Evolutionary conservation across 2,329 filamentous ascomycete species (phyloP).

Genomic region (Neonectria sp.): DNA sequence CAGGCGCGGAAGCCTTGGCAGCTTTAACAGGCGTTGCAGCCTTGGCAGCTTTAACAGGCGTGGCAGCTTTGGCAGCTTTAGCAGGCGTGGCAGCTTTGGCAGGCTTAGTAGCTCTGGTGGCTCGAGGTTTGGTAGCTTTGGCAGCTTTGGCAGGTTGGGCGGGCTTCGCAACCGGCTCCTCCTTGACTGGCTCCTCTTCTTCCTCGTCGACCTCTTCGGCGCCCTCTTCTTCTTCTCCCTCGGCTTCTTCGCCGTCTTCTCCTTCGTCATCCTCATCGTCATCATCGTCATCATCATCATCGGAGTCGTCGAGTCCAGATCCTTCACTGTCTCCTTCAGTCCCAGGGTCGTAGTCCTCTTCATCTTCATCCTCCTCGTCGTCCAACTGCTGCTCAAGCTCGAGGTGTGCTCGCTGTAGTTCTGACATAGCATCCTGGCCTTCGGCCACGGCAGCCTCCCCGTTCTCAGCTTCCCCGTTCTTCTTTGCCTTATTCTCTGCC

Average conservation of each 20-base stretch:
- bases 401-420: constrained; percentile 64
- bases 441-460: constrained; percentile 51
- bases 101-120: constrained; percentile 8
- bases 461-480: constrained; percentile 58
- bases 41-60: constrained; percentile 13
- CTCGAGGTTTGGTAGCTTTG: constrained; percentile 12
- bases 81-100: constrained; percentile 7
- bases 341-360: constrained; percentile 77
- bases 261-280: constrained; percentile 58
- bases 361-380: constrained; percentile 75
- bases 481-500: constrained; percentile 71
- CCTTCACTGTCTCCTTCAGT: constrained; percentile 73
- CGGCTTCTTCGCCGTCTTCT: constrained; percentile 53
- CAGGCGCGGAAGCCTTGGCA: constrained; percentile 2
- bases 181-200: constrained; percentile 38
- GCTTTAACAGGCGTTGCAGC: constrained; percentile 6
- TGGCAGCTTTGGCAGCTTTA: neutral
- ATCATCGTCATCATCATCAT: constrained; percentile 63
- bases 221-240: constrained; percentile 47
- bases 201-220: constrained; percentile 40
- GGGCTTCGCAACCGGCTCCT: constrained; percentile 35
- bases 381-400: constrained; percentile 70
- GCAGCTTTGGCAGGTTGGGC: constrained; percentile 18
- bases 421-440: constrained; percentile 57
- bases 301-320: constrained; percentile 65